Conservation (phyloP, 345 rosid genomes). For the Eutrema japonicum region DNA sequence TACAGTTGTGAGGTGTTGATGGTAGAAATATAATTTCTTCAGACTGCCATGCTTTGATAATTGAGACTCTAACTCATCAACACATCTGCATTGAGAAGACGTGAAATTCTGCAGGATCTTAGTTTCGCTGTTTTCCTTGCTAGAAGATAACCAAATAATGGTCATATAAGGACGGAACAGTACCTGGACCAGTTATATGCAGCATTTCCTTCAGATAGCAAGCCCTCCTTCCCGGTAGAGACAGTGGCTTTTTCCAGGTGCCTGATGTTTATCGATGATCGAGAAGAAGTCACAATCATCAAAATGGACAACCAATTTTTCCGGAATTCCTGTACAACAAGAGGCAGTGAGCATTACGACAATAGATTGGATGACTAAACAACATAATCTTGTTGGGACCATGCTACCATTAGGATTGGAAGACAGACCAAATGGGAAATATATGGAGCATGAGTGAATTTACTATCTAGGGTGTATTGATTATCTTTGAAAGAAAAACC, state of each 20-base stretch:
- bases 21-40: constrained; percentile 86
- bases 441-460: constrained; percentile 21
- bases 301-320: constrained; percentile 94
- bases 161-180: constrained; percentile 26
- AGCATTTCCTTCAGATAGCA: constrained; percentile 97
- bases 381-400: constrained; percentile 3
- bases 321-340: constrained; percentile 82
- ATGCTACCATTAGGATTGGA: constrained; percentile 11
- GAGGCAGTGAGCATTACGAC: constrained; percentile 23
- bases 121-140: constrained; percentile 22
- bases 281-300: constrained; percentile 96
- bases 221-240: constrained; percentile 98
- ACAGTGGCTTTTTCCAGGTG: constrained; percentile 98
- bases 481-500: constrained; percentile 12
- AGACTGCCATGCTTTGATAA: constrained; percentile 97
- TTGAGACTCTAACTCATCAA: constrained; percentile 92
- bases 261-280: constrained; percentile 93
- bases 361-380: constrained; percentile 23
- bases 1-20: constrained; percentile 95
- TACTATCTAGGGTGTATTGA: constrained; percentile 20
- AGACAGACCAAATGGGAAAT: constrained; percentile 20
- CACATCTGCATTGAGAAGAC: constrained; percentile 65
- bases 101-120: constrained; percentile 10
- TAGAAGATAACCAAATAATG: constrained; percentile 19
- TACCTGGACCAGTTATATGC: constrained; percentile 99